A percentile compares a stretch with the other conserved stretches of the same genome.
Conservation (phyloP, 768 basidiomycete genomes). For the Lactifluus subvellereus region DNA sequence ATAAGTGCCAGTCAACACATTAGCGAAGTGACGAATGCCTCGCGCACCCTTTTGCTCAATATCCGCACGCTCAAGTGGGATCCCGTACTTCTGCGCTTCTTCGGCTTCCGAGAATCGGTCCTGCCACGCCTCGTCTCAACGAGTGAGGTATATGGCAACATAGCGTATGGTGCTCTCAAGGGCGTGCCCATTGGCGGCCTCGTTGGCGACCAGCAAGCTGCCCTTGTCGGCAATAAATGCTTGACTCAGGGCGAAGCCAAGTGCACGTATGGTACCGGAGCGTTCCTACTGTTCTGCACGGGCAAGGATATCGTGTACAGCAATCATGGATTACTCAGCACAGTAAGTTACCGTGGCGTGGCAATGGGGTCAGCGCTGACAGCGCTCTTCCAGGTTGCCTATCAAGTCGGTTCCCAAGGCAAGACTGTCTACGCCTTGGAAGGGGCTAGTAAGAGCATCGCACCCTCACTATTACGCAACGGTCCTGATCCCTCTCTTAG, state of each 20-base stretch:
- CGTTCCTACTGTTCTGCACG: slow-evolving; percentile 94
- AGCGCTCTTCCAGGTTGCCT: slow-evolving; percentile 58
- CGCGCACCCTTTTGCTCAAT: slow-evolving; percentile 89
- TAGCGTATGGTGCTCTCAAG: slow-evolving; percentile 57
- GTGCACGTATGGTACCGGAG: slow-evolving; percentile 97
- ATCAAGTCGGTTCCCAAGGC: slow-evolving; percentile 71
- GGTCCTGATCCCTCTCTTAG: slow-evolving; percentile 33
- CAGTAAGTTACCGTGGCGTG: slow-evolving; percentile 41
- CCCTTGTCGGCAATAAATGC: slow-evolving; percentile 95
- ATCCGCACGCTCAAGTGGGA: slow-evolving; percentile 81
- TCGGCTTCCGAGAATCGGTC: slow-evolving; percentile 68
- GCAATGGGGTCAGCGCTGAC: neutral
- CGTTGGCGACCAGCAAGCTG: slow-evolving; percentile 98
- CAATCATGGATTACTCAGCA: slow-evolving; percentile 81
- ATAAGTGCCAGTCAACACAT: slow-evolving; percentile 65
- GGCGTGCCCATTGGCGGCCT: slow-evolving; percentile 87
- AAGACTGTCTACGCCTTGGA: slow-evolving; percentile 91
- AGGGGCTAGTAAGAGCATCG: slow-evolving; percentile 72
- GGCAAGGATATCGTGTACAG: slow-evolving; percentile 83
- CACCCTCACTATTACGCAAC: neutral
- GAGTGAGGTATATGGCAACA: slow-evolving; percentile 84
- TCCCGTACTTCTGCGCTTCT: slow-evolving; percentile 76
- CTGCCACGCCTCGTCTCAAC: slow-evolving; percentile 87
- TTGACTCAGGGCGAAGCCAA: slow-evolving; percentile 88
- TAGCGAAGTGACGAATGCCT: slow-evolving; percentile 93